Evolutionary conservation across 2,329 filamentous ascomycete genomes (phyloP).

Genomic region (Leptoxyphium fumago): DNA sequence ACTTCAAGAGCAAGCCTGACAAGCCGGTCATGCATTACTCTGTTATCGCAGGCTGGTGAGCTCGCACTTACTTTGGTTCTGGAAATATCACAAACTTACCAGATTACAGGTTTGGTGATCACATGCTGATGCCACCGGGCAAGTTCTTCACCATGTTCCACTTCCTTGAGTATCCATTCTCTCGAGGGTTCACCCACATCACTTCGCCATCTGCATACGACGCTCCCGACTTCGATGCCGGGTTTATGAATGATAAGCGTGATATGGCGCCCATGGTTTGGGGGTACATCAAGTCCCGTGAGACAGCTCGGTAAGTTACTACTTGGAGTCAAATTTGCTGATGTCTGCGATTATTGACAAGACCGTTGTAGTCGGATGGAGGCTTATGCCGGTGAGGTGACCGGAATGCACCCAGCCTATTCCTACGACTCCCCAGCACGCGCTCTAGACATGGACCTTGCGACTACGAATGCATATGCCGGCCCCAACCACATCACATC

Average conservation of each 20-base stretch:
- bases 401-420: conserved; percentile 32
- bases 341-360: neutral
- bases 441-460: conserved; percentile 57
- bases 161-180: conserved; percentile 66
- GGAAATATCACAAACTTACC: neutral
- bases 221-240: conserved; percentile 54
- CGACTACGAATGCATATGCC: conserved; percentile 61
- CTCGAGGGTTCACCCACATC: conserved; percentile 57
- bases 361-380: conserved; percentile 42
- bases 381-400: conserved; percentile 60
- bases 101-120: conserved; percentile 20
- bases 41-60: conserved; percentile 50
- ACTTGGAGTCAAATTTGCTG: neutral
- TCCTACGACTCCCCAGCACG: conserved; percentile 54
- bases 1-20: conserved; percentile 73
- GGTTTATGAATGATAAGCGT: conserved; percentile 49
- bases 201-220: conserved; percentile 59
- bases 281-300: conserved; percentile 70
- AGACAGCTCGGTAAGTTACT: conserved; percentile 45
- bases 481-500: conserved; percentile 57
- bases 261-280: conserved; percentile 75
- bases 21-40: conserved; percentile 81
- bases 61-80: conserved; percentile 5
- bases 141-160: conserved; percentile 80
- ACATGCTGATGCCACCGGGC: conserved; percentile 51